Evolutionary conservation across 345 rosid species (phyloP), one percentile per base, ranked within the genome.

Genomic region (Salix exigua): DNA sequence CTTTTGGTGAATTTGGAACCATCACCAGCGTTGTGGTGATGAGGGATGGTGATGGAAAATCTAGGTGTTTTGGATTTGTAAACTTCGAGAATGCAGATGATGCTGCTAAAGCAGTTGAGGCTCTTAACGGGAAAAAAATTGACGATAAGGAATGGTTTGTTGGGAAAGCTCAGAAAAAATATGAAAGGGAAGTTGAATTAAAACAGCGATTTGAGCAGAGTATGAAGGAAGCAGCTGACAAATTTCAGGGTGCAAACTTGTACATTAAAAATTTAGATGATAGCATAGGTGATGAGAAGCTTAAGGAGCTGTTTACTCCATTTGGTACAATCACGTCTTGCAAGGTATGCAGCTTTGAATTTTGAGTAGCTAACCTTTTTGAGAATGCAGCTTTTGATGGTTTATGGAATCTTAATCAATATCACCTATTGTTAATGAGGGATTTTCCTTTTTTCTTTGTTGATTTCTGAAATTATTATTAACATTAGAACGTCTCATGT

Each of bases 111-210:
- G 90, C 99, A 78, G 97, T 91, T 42, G 97, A 89, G 76, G 86
- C 90, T 68, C 97, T 95, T 16, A 94, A 92, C 78, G 97, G 97
- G 11, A 87, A 85, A 67, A 89, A 87, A 75, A 42, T 88, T 84
- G 97, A 90, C 48, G 98, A 90, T 14, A 92, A 91, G 80, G 95
- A 94, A 74, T 94, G 96, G 98, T 92, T 75, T 78, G 97, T 94
- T 72, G 98, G 97, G 69, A 92, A 91, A 84, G 98, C 97, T 40
- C 94, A 88, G 81, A 94, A 92, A 87, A 94, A 91, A 79, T 88
- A 85, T 80, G 97, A 93, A 66, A 89, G 99, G 85, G 97, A 91
- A 81, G 69, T 30, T 10, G 97, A 95, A 81, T 77, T 95, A 28
- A 93, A 88, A 77, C 77, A 64, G 53, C 86, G 81, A 60, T 89